Base-by-base conservation (phyloP, 495 filamentous ascomycete genomes). In the Letharia lupina region DNA sequence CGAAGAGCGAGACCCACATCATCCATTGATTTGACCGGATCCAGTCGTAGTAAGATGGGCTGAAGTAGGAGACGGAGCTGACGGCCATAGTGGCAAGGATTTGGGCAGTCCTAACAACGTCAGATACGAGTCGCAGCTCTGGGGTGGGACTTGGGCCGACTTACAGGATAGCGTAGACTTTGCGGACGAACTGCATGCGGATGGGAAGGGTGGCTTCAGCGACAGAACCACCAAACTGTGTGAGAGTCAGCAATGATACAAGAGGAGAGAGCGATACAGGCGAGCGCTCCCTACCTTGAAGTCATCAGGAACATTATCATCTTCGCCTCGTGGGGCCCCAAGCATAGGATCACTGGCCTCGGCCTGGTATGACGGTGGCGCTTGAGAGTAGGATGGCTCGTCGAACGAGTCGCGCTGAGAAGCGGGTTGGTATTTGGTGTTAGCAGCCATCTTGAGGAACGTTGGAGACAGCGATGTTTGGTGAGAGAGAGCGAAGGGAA, bases 181-280 rank as follows among this genome's bases (percentile, higher is more conserved):
- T 99, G 73, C 94, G 90, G 67, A 99, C 85, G 77, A 99, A 98
- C 79, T 93, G 89, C 86, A 97, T 96, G 67, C 94, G 89, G 75
- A 98, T 96, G 68, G 94, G 91, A 72, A 98, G 80, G 13, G 92
- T 95, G 50, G 88, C 95, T 78, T 97, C 95, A 66, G 93, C 85
- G 61, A 98, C 91, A 15, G 85, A 90, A 47, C 91, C 92, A 56
- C 92, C 92, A 72, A 93, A 98, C 87, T 92, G 61, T 16, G 57
- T 69, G 10, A 39, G 61, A 13, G 35, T 69, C 61, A 69, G 60
- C 37, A 60, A 47, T 48, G 10, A 59, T 73, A 41, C 20, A 11
- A 28, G 9, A 50, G 3, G 13, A 41, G 39, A 54, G 18, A 18
- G 15, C 15, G 16, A 20, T 47, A 18, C 15, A 47, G 18, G 20